A percentile compares a stretch with the other conserved stretches of the same genome.
phyloP scores from a whole-genome alignment of 345 rosid genomes.

The Syzygium aqueum region DNA sequence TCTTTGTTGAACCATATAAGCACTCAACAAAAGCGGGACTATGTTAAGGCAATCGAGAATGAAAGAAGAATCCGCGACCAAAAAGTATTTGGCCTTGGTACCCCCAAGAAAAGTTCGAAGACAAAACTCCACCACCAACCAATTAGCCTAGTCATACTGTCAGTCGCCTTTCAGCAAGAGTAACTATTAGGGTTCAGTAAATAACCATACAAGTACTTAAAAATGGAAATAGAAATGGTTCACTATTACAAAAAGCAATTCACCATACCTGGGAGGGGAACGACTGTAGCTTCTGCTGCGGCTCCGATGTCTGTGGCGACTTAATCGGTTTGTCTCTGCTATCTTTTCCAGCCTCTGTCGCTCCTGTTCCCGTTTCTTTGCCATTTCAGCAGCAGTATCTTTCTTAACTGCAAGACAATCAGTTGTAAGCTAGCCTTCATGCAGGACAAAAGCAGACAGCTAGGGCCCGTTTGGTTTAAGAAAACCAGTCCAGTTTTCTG shows the following conservation, averaged over 20 bases:
- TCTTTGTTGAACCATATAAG: not conserved
- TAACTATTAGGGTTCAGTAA: not conserved
- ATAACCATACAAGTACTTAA: not conserved
- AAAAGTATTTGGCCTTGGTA: not conserved
- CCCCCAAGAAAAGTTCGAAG: not conserved
- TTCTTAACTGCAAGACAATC: conserved; percentile 62
- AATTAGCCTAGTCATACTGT: not conserved
- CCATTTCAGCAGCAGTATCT: conserved; percentile 86
- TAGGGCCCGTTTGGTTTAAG: not conserved
- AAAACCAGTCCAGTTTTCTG: not conserved
- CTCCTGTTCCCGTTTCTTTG: conserved; percentile 94
- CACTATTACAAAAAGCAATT: not conserved
- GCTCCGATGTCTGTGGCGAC: conserved; percentile 57
- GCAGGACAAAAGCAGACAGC: not conserved
- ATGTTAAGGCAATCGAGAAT: not conserved
- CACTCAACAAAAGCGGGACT: not conserved
- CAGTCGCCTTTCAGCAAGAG: not conserved
- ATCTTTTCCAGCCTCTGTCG: conserved; percentile 80
- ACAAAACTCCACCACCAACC: not conserved
- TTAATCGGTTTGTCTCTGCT: conserved; percentile 78
- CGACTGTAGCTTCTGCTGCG: conserved; percentile 82
- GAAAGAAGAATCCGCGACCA: not conserved
- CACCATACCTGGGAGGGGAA: conserved; percentile 71
- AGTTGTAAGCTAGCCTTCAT: not conserved
- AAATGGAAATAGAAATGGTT: not conserved